These are phyloP conservation scores for Trichoderma afroharzianum DNA, from an alignment of 2,329 filamentous ascomycete genomes.

Conservation along the genomic window DNA sequence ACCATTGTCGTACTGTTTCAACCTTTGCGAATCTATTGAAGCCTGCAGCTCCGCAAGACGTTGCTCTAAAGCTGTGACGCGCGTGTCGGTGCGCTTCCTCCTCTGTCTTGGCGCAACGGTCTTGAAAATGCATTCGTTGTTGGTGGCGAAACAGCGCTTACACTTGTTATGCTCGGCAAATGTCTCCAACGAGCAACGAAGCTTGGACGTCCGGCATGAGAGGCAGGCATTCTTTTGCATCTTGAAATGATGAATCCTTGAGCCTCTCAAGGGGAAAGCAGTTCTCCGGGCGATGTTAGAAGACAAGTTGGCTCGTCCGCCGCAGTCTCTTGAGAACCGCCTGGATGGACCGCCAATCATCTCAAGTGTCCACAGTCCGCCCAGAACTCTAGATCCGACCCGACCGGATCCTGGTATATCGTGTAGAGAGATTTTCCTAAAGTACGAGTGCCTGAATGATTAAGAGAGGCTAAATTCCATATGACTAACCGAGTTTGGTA, in stretches of 20 bases:
- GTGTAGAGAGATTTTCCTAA: neutral
- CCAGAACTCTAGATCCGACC: neutral
- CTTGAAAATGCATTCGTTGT: neutral
- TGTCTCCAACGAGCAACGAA: neutral
- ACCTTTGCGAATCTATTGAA: neutral
- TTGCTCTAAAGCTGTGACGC: neutral
- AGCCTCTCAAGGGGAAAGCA: neutral
- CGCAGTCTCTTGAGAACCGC: neutral
- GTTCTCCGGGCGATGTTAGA: neutral
- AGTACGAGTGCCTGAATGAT: neutral
- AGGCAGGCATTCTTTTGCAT: neutral
- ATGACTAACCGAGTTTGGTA: neutral
- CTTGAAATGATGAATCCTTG: neutral
- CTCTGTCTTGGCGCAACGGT: neutral
- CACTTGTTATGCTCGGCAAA: neutral
- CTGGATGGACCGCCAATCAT: neutral
- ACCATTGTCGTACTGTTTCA: neutral
- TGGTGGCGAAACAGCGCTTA: neutral
- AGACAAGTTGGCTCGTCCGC: neutral
- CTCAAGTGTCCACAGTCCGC: neutral
- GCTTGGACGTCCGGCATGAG: neutral
- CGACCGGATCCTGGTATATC: neutral
- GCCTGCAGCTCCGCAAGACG: neutral
- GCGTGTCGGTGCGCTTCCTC: neutral
- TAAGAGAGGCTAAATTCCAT: neutral